Evolutionary conservation across 345 rosid genomes (phyloP), one percentile per base, ranked within the genome.

Genomic region (Excoecaria agallocha): DNA sequence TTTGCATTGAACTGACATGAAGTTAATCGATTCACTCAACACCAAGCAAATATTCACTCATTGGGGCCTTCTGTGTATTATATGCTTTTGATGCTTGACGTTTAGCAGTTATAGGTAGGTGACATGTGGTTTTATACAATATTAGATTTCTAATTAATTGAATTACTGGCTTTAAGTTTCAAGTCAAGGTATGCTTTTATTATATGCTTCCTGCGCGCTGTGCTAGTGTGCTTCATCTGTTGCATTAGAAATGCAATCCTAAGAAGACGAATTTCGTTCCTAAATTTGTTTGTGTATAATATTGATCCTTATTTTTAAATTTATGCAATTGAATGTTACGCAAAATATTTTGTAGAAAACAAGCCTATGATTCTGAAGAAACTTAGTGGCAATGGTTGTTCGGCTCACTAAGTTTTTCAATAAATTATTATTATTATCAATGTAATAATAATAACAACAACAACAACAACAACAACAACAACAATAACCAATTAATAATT

Each of bases 341-440:
- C 51, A 10, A 55, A 66, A 55, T 69, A 30, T 72, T 80, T 43
- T 8, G 61, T 38, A 93, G 95, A 75, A 88, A 87, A 82, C 62
- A 81, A 3, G 71, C 73, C 3, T 85, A 85, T 61, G 89, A 79
- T 68, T 58, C 78, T 30, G 93, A 79, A 70, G 87, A 87, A 51
- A n/a, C n/a, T n/a, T n/a, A n/a, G n/a, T n/a, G n/a, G n/a, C n/a
- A n/a, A n/a, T n/a, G n/a, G n/a, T n/a, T n/a, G n/a, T n/a, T n/a
- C n/a, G n/a, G n/a, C n/a, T n/a, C n/a, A n/a, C n/a, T n/a, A n/a
- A n/a, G n/a, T n/a, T n/a, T n/a, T n/a, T n/a, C n/a, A n/a, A n/a
- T n/a, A n/a, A n/a, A n/a, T n/a, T n/a, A n/a, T n/a, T n/a, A n/a
- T n/a, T n/a, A n/a, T n/a, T n/a, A n/a, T n/a, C n/a, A n/a, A n/a